A percentile compares a stretch with the other conserved stretches of the same genome.
phyloP scores from a whole-genome alignment of 768 basidiomycete species.

The Candolleomyces eurysporus region DNA sequence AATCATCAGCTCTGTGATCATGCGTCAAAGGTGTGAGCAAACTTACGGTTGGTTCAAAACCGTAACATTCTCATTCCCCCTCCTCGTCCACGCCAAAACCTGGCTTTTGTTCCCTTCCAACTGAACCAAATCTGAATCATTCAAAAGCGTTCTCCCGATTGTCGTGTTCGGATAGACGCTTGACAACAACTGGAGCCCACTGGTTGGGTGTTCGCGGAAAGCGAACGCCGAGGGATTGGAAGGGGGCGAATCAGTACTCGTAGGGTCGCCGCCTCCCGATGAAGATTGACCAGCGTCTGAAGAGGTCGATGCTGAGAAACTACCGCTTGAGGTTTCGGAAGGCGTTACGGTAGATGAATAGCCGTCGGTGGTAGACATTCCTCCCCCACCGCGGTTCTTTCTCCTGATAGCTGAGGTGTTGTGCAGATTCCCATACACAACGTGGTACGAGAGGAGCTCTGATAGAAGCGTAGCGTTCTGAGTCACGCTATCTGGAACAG shows the following conservation, averaged over 20 bases:
- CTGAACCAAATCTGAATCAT: constrained; percentile 41
- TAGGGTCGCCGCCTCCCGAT: not conserved
- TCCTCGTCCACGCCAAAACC: constrained; percentile 41
- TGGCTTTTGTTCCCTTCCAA: constrained; percentile 61
- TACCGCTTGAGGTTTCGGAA: no score
- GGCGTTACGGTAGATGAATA: no score
- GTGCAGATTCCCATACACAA: constrained; percentile 50
- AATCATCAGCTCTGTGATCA: not conserved
- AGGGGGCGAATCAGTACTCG: not conserved
- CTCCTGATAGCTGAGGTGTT: constrained; percentile 17
- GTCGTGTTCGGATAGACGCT: constrained; percentile 54
- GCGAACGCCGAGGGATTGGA: not conserved
- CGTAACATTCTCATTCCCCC: constrained; percentile 25
- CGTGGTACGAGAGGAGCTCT: constrained; percentile 55
- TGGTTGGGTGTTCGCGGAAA: not conserved
- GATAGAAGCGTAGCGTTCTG: constrained; percentile 31
- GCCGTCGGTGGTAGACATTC: constrained; percentile 2
- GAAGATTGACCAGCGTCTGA: not conserved
- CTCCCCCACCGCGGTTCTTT: constrained; percentile 14
- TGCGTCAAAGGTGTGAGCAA: not conserved
- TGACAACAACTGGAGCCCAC: constrained; percentile 26
- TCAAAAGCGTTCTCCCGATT: constrained; percentile 63
- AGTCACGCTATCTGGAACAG: constrained; percentile 23
- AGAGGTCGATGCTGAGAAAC: not conserved
- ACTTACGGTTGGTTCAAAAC: constrained; percentile 51